Evolutionary conservation across 306 rosid species (phyloP), one percentile per base, ranked within the genome.

Genomic region (Fragaria nilgerrensis): DNA sequence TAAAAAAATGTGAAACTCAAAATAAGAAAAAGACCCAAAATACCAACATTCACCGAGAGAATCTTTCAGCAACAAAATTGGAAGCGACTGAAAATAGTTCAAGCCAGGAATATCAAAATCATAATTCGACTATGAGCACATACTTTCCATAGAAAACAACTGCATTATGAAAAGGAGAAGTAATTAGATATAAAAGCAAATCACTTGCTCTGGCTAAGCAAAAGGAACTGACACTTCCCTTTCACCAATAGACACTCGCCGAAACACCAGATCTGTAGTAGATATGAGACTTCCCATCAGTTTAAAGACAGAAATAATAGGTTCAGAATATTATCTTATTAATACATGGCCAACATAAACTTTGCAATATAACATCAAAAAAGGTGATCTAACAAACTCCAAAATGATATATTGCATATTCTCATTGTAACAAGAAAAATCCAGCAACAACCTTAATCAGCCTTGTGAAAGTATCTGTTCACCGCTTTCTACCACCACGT

Each of bases 401-500:
- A 81, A 67, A 63, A 76, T 70, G 74, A 37, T 48, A 75, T 75
- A 74, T 77, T 61, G 83, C 77, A 80, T 70, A 72, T 55, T 86
- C 81, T 79, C 71, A 72, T 29, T 14, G 53, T 65, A 82, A 71
- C 82, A 83, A 79, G 63, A 82, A 85, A 82, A 78, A 77, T 84
- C 83, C 87, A 81, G 81, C 74, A 80, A 84, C 81, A 88, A 86
- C 90, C 93, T 90, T 68, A 72, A 77, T 55, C 13, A 36, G 80
- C 63, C 23, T 23, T 69, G 77, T 47, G 79, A 49, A 49, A 75
- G 61, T 81, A 68, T 70, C 50, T 53, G 66, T 71, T 92, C 86
- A 90, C 89, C 93, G 88, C 92, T 91, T 92, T 89, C 98, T 90
- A 84, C 98, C 98, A 84, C 97, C 98, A 78, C 97, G 96, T 88